Base-by-base conservation (phyloP, 1,284 basidiomycete genomes). In the Ganoderma sinense region DNA sequence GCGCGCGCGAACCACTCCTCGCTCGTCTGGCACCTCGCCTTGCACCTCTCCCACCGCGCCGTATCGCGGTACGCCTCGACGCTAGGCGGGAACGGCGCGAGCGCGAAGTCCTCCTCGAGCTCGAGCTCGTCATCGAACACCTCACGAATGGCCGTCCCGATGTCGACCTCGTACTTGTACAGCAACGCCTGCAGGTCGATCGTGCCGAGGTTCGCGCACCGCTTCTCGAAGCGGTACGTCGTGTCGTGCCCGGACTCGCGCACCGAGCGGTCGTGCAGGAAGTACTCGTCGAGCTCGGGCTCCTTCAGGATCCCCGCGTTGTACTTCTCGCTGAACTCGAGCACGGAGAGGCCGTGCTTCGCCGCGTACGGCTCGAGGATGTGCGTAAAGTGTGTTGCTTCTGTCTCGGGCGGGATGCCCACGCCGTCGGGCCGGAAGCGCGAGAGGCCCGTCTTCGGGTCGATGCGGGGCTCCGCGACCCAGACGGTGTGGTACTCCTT, bases 401-500 rank as follows among this genome's bases (percentile, higher is more conserved):
- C 97, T 0, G 97, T 99, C 86, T 99, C 97, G 0, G 97, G 98
- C 20, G 97, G 97, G 65, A 99, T 98, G 63, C 97, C 97, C 5
- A 96, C 81, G n/a, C 98, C 97, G 71, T 94, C 94, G 5, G 97
- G 97, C 36, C 97, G 91, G 83, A 92, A 99, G 62, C 97, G 91
- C 0, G 96, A 97, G 16, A 99, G 88, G 45, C 97, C 97, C 6
- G 96, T 96, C 82, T 94, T 95, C 41, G 92, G 90, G 81, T 99
- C 97, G 75, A 98, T 93, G 33, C 97, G 91, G 23, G 97, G 98
- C 79, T 94, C 91, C 11, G 94, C 91, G 77, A 97, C 94, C 97
- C 97, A 99, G 73, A 99, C 91, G 45, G 93, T 96, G 85, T 99
- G 97, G 81, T 99, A 99, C 80, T 99, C 97, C 82, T 99, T 98